A percentile compares a stretch with the other conserved stretches of the same genome.
Conservation (phyloP, 805 yeast species). For the Ogataea pini region DNA sequence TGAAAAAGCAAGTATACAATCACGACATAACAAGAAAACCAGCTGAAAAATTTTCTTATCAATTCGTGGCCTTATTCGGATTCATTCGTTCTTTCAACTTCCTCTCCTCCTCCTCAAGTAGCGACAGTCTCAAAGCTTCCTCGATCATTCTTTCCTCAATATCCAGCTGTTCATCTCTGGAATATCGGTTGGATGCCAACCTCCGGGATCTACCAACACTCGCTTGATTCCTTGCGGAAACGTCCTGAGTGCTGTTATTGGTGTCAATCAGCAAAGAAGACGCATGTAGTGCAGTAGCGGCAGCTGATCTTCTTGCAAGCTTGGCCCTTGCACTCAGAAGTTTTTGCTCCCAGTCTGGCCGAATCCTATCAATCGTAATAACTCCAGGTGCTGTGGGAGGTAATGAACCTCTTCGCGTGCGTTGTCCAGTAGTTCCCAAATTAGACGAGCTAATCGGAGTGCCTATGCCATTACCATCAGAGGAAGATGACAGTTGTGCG, state of each 20-base stretch:
- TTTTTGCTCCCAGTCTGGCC: slow-evolving; percentile 92
- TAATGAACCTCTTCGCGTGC: slow-evolving; percentile 52
- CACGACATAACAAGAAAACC: not conserved
- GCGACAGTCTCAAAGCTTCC: slow-evolving; percentile 75
- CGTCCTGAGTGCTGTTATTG: slow-evolving; percentile 4
- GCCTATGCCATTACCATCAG: not conserved
- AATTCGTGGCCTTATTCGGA: slow-evolving; percentile 1
- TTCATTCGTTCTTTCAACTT: slow-evolving; percentile 32
- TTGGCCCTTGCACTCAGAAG: slow-evolving; percentile 71
- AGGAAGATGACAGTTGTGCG: not conserved
- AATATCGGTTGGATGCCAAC: slow-evolving; percentile 50
- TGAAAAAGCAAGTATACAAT: not conserved
- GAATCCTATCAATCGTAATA: slow-evolving; percentile 73
- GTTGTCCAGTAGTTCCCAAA: not conserved
- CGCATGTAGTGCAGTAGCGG: slow-evolving; percentile 92
- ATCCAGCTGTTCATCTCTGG: slow-evolving; percentile 37
- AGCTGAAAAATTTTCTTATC: not conserved
- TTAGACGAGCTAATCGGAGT: not conserved
- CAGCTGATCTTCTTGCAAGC: slow-evolving; percentile 84
- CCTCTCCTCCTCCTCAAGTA: slow-evolving; percentile 68
- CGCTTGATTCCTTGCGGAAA: slow-evolving; percentile 1
- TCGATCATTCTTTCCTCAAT: slow-evolving; percentile 78
- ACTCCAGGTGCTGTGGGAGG: slow-evolving; percentile 71
- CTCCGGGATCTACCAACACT: slow-evolving; percentile 15
- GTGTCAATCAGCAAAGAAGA: slow-evolving; percentile 63